Conservation (phyloP, 441 rosid genomes). For the Pelargonium cotyledonis region DNA sequence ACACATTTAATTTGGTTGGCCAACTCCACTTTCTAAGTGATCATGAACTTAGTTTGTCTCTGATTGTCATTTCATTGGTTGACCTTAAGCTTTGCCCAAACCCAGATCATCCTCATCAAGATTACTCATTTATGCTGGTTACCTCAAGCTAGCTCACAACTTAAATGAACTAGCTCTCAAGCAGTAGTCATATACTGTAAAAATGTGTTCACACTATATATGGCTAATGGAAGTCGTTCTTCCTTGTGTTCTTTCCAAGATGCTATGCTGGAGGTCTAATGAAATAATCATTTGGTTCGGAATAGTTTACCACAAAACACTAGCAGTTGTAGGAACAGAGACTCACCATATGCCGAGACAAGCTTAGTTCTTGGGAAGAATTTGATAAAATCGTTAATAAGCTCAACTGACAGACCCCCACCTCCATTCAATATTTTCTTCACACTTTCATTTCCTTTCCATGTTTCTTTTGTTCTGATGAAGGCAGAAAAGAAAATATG, state of each 20-base stretch:
- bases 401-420: slow-evolving; percentile 53
- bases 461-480: slow-evolving; percentile 32
- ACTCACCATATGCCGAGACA: slow-evolving; percentile 72
- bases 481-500: slow-evolving; percentile 13
- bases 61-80: no score
- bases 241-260: not conserved
- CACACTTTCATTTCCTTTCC: slow-evolving; percentile 35
- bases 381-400: slow-evolving; percentile 35
- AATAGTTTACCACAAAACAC: not conserved
- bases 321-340: not conserved
- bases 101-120: no score
- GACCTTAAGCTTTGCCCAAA: no score
- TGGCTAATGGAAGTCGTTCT: not conserved
- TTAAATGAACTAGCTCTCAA: not conserved
- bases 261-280: not conserved
- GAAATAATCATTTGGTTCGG: not conserved
- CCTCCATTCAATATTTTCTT: slow-evolving; percentile 79
- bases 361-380: slow-evolving; percentile 65
- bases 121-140: no score
- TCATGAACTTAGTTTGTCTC: no score
- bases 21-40: not conserved
- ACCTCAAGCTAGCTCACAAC: no score
- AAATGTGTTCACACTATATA: not conserved
- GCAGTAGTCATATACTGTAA: not conserved
- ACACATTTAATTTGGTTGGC: not conserved